Base-by-base conservation (phyloP, 2,329 filamentous ascomycete species). In the Botryosphaeria dothidea region DNA sequence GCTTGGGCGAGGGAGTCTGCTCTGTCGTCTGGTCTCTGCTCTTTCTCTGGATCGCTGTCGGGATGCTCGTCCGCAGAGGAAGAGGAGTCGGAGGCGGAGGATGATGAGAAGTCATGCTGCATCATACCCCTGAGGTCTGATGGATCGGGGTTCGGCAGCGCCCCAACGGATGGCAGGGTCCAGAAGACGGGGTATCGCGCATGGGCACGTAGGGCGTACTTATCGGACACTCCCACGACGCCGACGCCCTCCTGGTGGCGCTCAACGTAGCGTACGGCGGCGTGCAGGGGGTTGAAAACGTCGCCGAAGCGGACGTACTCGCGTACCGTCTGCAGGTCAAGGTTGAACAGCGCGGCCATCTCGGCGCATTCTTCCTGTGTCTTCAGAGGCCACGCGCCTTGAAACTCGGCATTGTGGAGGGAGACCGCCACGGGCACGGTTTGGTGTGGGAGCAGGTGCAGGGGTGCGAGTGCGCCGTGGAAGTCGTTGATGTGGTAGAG, bases 131-230 rank as follows among this genome's bases (percentile, higher is more conserved):
- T 34, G 31, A 86, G 86, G 73, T 89, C 87, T 1, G 85, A 85
- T 4, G 87, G 87, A 72, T 90, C 87, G 1, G 88, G 87, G 69
- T 90, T 89, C 0, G 87, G 87, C 34, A 90, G 77, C 21, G 69
- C 67, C 19, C 86, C 86, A 60, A 89, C 84, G 71, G 84, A 85
- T 69, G 84, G 84, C 62, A 89, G 74, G 62, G 86, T 85, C 88
- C 88, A 90, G 76, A 90, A 89, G 66, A 90, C 90, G 1, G 88
- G 88, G 71, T 90, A 90, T 46, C 88, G 81, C 51, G 86, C 86
- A 71, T 86, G 88, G 2, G 86, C 87, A 15, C 88, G 84, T 71
- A 88, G 87, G 15, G 88, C 87, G 68, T 90, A 90, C 73, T 90
- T 90, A 69, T 86, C 87, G 1, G 85, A 88, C 1, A 90, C 88